Conservation (phyloP, 305 asterid species). For the Petunia hybrid region DNA sequence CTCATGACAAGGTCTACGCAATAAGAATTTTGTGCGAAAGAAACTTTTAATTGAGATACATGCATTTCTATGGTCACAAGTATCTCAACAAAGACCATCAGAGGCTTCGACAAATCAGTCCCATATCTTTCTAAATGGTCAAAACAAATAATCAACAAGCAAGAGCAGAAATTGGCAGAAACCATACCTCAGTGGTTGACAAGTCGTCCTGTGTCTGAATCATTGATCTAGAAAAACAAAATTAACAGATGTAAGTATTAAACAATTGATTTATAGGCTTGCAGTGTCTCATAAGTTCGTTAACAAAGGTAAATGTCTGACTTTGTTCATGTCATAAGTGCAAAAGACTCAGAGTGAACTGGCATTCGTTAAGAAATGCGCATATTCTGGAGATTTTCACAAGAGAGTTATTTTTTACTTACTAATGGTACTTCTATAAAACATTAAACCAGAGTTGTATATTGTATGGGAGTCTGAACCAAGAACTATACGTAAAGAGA, state of each 20-base stretch:
- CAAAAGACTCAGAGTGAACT: not conserved
- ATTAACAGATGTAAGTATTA: not conserved
- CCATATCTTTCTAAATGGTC: not conserved
- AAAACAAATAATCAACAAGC: slow-evolving; percentile 10
- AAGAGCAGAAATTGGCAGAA: not conserved
- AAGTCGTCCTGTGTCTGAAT: slow-evolving; percentile 26
- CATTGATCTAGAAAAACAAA: slow-evolving; percentile 18
- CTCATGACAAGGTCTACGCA: slow-evolving; percentile 15
- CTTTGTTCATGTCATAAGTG: not conserved
- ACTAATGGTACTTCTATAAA: not conserved
- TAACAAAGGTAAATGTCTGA: not conserved
- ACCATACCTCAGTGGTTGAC: slow-evolving; percentile 21
- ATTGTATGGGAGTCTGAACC: not conserved
- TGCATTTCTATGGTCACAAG: not conserved
- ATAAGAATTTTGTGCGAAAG: not conserved
- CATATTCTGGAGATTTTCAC: not conserved
- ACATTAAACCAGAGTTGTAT: not conserved
- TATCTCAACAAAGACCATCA: slow-evolving; percentile 29
- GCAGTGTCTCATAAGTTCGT: not conserved
- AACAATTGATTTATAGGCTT: not conserved
- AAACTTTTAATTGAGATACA: slow-evolving; percentile 25
- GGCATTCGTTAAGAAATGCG: not conserved
- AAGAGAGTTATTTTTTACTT: slow-evolving; percentile 22
- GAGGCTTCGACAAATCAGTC: slow-evolving; percentile 12
- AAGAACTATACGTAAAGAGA: not conserved